A percentile compares a stretch with the other conserved stretches of the same genome.
Conservation (phyloP, 1,284 basidiomycete species). For the Amylostereum chailletii region DNA sequence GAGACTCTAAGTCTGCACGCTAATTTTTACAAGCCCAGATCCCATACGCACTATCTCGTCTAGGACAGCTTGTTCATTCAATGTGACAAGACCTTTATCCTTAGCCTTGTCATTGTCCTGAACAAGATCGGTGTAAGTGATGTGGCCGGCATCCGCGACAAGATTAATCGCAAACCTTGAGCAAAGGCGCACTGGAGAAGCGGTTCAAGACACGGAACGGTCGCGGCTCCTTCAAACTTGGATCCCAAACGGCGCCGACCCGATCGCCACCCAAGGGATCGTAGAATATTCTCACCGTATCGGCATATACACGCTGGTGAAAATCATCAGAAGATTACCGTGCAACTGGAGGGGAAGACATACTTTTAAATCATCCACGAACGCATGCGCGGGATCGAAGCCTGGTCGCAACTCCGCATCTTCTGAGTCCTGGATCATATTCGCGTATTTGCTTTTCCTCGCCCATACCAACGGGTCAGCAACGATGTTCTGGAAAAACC, state of each 20-base stretch:
- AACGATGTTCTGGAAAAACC: constrained; percentile 64
- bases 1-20: background rate
- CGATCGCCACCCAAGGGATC: constrained; percentile 76
- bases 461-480: constrained; percentile 38
- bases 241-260: constrained; percentile 87
- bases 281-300: constrained; percentile 80
- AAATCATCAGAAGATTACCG: constrained; percentile 6
- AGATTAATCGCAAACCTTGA: constrained; percentile 20
- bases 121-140: constrained; percentile 2
- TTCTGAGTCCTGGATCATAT: constrained; percentile 25
- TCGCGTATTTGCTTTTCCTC: constrained; percentile 39
- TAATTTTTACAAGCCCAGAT: constrained; percentile 50
- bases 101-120: constrained; percentile 35
- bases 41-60: constrained; percentile 79
- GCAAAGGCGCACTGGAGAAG: constrained; percentile 58
- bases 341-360: constrained; percentile 14
- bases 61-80: constrained; percentile 69
- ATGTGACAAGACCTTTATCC: constrained; percentile 51
- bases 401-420: constrained; percentile 42
- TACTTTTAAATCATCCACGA: constrained; percentile 69
- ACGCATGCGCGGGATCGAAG: constrained; percentile 73
- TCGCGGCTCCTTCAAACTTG: constrained; percentile 43
- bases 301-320: constrained; percentile 61
- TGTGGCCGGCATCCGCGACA: constrained; percentile 13
- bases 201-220: constrained; percentile 81